Percentiles rank a stretch among this genome's conserved stretches.
Evolutionary conservation across 2,329 filamentous ascomycete genomes (phyloP).

Genomic region (Tolypocladium sp.): DNA sequence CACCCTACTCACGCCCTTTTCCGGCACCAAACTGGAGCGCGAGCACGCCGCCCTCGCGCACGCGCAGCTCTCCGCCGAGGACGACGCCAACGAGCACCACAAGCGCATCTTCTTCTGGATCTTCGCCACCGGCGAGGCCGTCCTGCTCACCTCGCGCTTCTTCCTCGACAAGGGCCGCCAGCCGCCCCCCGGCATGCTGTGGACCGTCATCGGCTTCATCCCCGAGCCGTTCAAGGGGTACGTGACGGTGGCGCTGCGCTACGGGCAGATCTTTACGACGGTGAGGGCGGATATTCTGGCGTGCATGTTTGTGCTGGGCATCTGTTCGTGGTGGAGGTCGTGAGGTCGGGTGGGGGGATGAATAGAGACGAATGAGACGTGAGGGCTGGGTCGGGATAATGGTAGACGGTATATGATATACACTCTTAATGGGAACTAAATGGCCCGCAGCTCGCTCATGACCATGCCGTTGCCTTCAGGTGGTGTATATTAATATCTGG

Average conservation of each 20-base stretch:
- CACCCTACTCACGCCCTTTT: constrained; percentile 57
- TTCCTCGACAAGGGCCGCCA: constrained; percentile 55
- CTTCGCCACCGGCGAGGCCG: constrained; percentile 69
- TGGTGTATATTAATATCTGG: background rate
- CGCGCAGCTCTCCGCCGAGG: constrained; percentile 12
- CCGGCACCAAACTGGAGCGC: constrained; percentile 54
- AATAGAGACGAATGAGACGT: background rate
- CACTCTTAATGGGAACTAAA: background rate
- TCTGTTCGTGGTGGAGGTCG: constrained; percentile 34
- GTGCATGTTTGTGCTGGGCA: constrained; percentile 66
- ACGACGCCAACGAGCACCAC: constrained; percentile 20
- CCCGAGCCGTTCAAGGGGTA: constrained; percentile 56
- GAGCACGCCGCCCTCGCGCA: constrained; percentile 27
- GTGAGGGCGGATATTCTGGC: constrained; percentile 66
- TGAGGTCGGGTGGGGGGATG: constrained; percentile 4
- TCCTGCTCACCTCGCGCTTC: constrained; percentile 62
- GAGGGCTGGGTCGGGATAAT: background rate
- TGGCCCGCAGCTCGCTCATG: background rate
- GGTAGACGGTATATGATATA: background rate
- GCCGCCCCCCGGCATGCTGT: constrained; percentile 52
- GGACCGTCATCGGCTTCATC: constrained; percentile 54
- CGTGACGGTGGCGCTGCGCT: constrained; percentile 51
- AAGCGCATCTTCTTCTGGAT: constrained; percentile 57
- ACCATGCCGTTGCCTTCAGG: background rate
- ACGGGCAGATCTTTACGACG: constrained; percentile 62